These are phyloP conservation scores for Pyrrhoderma noxium DNA, from an alignment of 1,284 basidiomycete genomes.

Conservation along the genomic window DNA sequence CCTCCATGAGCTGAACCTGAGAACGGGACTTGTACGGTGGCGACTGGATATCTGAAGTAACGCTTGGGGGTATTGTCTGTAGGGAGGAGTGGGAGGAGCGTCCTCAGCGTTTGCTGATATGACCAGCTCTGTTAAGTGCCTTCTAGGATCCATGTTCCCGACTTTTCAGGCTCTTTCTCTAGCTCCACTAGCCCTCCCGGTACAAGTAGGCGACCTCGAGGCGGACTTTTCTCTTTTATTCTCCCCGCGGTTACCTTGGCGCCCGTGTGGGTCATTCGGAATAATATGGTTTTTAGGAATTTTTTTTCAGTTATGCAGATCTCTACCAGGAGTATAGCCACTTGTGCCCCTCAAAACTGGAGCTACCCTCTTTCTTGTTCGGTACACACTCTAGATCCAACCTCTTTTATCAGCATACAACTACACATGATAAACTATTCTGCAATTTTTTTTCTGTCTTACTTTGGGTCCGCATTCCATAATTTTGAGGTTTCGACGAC, in stretches of 20 bases:
- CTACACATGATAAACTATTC: no score
- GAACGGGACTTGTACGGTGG: slow-evolving; percentile 16
- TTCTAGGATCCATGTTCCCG: neutral
- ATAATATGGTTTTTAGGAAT: neutral
- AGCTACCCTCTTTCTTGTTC: slow-evolving; percentile 10
- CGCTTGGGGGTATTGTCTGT: slow-evolving; percentile 12
- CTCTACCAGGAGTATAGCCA: neutral
- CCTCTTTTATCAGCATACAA: no score
- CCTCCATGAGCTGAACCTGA: slow-evolving; percentile 6
- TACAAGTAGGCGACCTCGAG: slow-evolving; percentile 22
- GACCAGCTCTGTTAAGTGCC: slow-evolving; percentile 4
- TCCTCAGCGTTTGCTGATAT: slow-evolving; percentile 3
- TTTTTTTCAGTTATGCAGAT: neutral
- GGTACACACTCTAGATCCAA: neutral
- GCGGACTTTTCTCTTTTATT: slow-evolving; percentile 22
- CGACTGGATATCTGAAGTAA: slow-evolving; percentile 5
- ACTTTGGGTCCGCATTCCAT: neutral
- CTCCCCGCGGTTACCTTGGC: no score
- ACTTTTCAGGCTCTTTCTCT: slow-evolving; percentile 2
- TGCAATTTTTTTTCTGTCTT: neutral
- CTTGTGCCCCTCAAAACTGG: neutral
- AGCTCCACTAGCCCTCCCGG: neutral
- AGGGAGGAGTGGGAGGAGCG: slow-evolving; percentile 13
- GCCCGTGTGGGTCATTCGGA: no score
- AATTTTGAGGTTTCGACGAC: no score